Percentiles rank a stretch among this genome's conserved stretches.
Evolutionary conservation across 306 rosid species (phyloP).

Genomic region (Quercus suber): DNA sequence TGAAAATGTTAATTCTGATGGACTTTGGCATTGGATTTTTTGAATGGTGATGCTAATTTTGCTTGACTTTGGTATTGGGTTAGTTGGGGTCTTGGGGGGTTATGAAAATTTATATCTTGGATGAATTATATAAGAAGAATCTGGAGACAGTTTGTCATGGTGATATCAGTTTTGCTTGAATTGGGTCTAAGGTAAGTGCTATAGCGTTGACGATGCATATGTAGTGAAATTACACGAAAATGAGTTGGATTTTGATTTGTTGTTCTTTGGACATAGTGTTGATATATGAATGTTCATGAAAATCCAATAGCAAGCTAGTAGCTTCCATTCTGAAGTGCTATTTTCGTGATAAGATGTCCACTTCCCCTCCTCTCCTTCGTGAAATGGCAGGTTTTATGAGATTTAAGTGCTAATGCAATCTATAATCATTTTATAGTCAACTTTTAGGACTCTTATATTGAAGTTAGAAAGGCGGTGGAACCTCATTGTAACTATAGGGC

Average conservation of each 20-base stretch:
- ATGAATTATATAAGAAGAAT: not conserved
- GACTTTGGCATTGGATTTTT: not conserved
- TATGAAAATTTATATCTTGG: not conserved
- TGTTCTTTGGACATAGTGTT: not conserved
- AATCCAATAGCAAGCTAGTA: not conserved
- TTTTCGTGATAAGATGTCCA: not conserved
- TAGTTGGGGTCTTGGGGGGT: not conserved
- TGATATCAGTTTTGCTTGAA: not conserved
- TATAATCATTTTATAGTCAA: not conserved
- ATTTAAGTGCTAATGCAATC: not conserved
- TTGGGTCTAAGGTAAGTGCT: not conserved
- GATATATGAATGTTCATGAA: not conserved
- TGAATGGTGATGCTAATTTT: not conserved
- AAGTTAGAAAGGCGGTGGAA: not conserved
- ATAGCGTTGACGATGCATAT: not conserved
- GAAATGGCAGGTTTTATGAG: not conserved
- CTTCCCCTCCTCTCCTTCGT: not conserved
- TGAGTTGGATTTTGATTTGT: not conserved
- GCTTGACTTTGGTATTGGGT: not conserved
- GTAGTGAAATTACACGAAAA: not conserved
- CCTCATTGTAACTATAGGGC: not conserved
- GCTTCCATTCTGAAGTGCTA: not conserved
- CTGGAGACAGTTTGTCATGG: not conserved
- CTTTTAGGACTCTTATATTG: not conserved
- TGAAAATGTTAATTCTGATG: not conserved